phyloP scores from a whole-genome alignment of 148 eudicot species.

The Nepenthes mirabilis region DNA sequence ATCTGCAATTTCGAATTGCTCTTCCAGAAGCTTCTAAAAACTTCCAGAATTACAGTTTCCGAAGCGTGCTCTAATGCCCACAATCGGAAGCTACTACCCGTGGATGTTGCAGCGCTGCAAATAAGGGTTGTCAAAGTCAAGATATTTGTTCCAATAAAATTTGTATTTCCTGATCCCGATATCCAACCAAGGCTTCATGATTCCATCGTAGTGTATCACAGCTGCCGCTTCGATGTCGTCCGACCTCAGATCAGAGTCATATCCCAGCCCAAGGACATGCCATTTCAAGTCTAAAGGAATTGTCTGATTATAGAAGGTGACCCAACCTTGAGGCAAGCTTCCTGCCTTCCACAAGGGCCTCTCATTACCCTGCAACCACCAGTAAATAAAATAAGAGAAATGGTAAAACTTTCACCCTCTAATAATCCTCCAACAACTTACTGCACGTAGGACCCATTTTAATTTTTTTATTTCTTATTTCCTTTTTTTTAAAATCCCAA shows the following conservation, averaged over 20 bases:
- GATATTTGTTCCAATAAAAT: constrained; percentile 54
- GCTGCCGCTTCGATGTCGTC: constrained; percentile 54
- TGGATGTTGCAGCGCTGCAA: constrained; percentile 86
- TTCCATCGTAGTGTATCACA: constrained; percentile 83
- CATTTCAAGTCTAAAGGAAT: constrained; percentile 45
- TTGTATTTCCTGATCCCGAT: constrained; percentile 66
- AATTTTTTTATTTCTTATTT: no score
- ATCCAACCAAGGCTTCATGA: constrained; percentile 94
- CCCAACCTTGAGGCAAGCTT: constrained; percentile 86
- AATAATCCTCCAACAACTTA: no score
- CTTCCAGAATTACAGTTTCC: no score
- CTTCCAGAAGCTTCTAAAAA: no score
- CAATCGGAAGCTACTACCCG: constrained; percentile 17
- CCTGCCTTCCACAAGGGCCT: constrained; percentile 64
- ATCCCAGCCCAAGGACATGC: constrained; percentile 86
- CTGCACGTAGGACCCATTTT: no score
- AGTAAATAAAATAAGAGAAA: no score
- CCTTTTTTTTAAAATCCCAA: no score
- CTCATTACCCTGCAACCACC: constrained; percentile 49
- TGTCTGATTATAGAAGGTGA: constrained; percentile 74
- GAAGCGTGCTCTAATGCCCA: no score
- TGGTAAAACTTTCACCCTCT: no score
- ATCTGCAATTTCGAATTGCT: no score
- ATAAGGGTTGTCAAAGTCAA: constrained; percentile 50
- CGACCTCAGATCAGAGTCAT: constrained; percentile 32